A percentile compares a stretch with the other conserved stretches of the same genome.
Conservation (phyloP, 768 basidiomycete species). For the Mycena maculata region DNA sequence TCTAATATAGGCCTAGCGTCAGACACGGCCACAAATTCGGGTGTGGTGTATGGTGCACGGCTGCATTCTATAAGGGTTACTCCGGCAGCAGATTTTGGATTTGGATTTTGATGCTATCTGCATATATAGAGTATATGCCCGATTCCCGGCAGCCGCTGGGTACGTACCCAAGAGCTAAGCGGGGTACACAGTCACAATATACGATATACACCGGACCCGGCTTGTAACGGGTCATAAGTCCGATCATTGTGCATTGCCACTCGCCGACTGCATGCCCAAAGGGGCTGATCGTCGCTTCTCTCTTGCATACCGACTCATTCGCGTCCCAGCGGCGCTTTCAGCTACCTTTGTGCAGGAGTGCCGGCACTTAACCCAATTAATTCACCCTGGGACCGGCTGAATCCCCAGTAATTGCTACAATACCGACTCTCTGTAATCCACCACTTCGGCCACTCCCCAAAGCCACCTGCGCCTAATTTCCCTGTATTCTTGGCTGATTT, state of each 20-base stretch:
- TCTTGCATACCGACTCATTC: neutral
- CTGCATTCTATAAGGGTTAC: no score
- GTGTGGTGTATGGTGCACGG: no score
- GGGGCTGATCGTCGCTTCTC: conserved; percentile 9
- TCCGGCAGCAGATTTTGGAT: no score
- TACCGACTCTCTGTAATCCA: neutral
- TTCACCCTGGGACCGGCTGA: neutral
- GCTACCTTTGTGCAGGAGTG: neutral
- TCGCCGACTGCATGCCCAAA: neutral
- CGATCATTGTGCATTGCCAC: conserved; percentile 17
- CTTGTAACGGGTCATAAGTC: neutral
- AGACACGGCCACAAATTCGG: no score
- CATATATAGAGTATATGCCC: conserved; percentile 15
- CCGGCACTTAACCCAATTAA: neutral
- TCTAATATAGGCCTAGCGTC: no score
- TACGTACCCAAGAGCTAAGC: conserved; percentile 22
- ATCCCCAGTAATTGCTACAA: neutral
- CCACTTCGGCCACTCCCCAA: no score
- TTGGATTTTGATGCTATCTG: no score
- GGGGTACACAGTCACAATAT: conserved; percentile 28
- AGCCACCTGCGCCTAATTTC: no score
- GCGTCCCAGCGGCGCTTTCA: neutral
- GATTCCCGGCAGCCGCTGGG: conserved; percentile 13
- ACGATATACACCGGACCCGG: conserved; percentile 14
- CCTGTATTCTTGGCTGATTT: no score